phyloP scores from a whole-genome alignment of 169 alveolate genomes.

The Cystoisospora suis region DNA sequence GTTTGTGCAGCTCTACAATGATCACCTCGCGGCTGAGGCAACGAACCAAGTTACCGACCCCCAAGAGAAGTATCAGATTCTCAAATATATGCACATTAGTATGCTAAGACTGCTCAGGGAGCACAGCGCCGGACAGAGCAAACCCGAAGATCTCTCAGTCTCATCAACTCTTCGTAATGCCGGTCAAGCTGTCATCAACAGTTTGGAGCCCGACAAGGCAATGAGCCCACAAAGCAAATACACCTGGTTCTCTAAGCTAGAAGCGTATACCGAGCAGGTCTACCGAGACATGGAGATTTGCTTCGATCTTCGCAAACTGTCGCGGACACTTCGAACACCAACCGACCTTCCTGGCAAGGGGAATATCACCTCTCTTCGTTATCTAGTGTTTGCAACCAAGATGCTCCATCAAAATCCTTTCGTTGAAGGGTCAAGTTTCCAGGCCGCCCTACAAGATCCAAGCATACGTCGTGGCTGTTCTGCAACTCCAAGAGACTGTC shows the following conservation, averaged over 20 bases:
- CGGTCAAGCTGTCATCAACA: neutral
- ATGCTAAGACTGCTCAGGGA: neutral
- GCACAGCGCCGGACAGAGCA: neutral
- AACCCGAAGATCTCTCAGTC: neutral
- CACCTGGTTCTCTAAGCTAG: neutral
- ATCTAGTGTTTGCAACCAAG: neutral
- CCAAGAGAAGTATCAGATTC: conserved; percentile 18
- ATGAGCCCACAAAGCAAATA: neutral
- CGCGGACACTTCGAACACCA: neutral
- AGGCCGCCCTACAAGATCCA: neutral
- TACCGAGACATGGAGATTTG: conserved; percentile 22
- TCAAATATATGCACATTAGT: conserved; percentile 18
- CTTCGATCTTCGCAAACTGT: neutral
- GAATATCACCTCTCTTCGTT: too few relatives aligned
- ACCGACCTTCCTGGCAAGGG: neutral
- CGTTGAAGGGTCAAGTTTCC: conserved; percentile 15
- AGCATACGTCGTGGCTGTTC: conserved; percentile 12
- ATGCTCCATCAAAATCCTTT: conserved; percentile 17
- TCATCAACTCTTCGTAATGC: neutral
- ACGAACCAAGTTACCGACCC: neutral
- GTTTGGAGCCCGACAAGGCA: neutral
- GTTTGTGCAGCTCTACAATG: conserved; percentile 13
- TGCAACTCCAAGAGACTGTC: conserved; percentile 9
- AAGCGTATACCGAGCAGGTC: conserved; percentile 8
- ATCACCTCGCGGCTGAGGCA: conserved; percentile 1